Evolutionary conservation across 768 basidiomycete genomes (phyloP).

Genomic region (Collybia sp.): DNA sequence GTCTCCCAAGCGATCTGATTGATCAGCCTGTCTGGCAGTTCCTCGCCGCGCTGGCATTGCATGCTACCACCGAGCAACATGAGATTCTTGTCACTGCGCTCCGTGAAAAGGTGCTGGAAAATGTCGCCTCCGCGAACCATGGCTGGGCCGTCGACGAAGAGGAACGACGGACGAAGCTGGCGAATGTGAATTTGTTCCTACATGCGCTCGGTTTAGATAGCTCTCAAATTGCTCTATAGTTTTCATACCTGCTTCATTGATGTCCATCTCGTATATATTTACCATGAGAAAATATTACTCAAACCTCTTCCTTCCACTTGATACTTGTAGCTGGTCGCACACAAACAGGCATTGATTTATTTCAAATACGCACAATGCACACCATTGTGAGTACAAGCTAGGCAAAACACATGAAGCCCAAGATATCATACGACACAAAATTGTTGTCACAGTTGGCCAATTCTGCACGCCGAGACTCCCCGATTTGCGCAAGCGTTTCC

Average conservation of each 20-base stretch:
- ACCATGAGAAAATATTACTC: background rate
- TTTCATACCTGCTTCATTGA: background rate
- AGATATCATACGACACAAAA: conserved; percentile 16
- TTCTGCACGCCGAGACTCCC: conserved; percentile 26
- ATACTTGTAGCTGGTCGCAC: too few species aligned
- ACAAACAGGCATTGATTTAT: too few species aligned
- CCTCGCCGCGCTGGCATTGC: conserved; percentile 83
- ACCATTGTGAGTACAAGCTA: too few species aligned
- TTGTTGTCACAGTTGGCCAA: conserved; percentile 25
- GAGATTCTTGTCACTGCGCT: conserved; percentile 79
- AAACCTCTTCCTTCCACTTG: background rate
- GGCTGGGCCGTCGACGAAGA: conserved; percentile 71
- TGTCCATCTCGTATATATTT: background rate
- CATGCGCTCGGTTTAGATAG: conserved; percentile 68
- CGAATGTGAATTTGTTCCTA: conserved; percentile 90
- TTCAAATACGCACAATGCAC: too few species aligned
- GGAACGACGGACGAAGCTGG: conserved; percentile 71
- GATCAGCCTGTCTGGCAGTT: conserved; percentile 97
- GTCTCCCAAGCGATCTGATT: conserved; percentile 51
- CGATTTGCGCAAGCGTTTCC: conserved; percentile 24
- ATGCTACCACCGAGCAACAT: conserved; percentile 84
- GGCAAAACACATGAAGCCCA: conserved; percentile 18
- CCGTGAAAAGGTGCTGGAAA: conserved; percentile 92
- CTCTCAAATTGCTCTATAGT: conserved; percentile 65
- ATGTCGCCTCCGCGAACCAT: conserved; percentile 75